Evolutionary conservation across 805 yeast genomes (phyloP).

Genomic region (Metschnikowia cerradonensis): DNA sequence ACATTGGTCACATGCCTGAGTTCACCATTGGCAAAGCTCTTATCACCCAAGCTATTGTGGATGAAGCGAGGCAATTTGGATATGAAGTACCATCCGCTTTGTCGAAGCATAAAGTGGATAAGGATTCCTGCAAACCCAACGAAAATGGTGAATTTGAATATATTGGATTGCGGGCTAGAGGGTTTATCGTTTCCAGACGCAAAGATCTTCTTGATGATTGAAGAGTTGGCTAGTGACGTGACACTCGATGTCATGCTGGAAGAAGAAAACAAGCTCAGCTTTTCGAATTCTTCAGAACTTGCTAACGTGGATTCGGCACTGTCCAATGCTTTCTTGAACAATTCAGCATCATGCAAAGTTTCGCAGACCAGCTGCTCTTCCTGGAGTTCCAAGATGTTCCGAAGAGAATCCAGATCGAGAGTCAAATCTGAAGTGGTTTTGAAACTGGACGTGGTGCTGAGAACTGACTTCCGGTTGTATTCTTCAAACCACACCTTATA

Average conservation of each 20-base stretch:
- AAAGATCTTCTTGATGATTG: background rate
- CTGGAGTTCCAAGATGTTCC: slow-evolving; percentile 19
- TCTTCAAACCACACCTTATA: slow-evolving; percentile 33
- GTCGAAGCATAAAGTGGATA: slow-evolving; percentile 32
- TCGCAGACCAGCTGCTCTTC: slow-evolving; percentile 32
- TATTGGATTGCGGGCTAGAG: slow-evolving; percentile 15
- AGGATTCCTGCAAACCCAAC: slow-evolving; percentile 39
- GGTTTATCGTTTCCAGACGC: background rate
- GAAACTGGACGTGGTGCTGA: slow-evolving; percentile 30
- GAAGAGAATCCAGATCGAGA: background rate
- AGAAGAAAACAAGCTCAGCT: slow-evolving; percentile 32
- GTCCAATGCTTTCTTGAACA: slow-evolving; percentile 21
- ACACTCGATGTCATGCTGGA: slow-evolving; percentile 16
- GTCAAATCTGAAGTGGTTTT: background rate
- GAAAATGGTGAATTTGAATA: slow-evolving; percentile 34
- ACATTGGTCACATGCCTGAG: background rate
- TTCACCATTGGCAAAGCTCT: background rate
- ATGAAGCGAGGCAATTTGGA: background rate
- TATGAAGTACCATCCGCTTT: slow-evolving; percentile 3
- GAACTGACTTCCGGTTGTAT: slow-evolving; percentile 31
- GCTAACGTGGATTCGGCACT: slow-evolving; percentile 12
- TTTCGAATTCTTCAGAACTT: slow-evolving; percentile 10
- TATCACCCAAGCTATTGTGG: slow-evolving; percentile 4
- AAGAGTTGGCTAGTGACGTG: slow-evolving; percentile 1
- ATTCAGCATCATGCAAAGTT: slow-evolving; percentile 22